phyloP scores from a whole-genome alignment of 2,329 filamentous ascomycete species.

The Aspergillus aculeatus region DNA sequence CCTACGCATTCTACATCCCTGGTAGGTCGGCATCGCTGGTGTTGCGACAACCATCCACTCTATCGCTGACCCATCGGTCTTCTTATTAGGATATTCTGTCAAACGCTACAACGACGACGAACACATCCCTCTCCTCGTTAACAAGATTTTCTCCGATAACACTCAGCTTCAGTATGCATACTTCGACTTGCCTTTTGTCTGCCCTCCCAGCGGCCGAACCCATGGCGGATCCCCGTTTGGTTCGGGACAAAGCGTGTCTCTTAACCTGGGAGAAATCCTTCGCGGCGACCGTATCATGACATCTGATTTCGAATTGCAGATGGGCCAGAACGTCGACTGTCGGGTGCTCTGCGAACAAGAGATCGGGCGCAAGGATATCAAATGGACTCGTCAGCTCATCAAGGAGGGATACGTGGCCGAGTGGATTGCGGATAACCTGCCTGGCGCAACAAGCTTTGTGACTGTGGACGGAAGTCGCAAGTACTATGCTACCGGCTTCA shows the following conservation, averaged over 20 bases:
- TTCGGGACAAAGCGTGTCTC: slow-evolving; percentile 72
- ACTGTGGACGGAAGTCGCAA: slow-evolving; percentile 80
- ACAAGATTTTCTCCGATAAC: slow-evolving; percentile 87
- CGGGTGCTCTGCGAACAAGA: slow-evolving; percentile 69
- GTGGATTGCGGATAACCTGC: slow-evolving; percentile 91
- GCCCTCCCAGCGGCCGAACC: slow-evolving; percentile 68
- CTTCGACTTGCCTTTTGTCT: slow-evolving; percentile 83
- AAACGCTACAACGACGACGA: slow-evolving; percentile 75
- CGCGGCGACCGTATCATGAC: slow-evolving; percentile 81
- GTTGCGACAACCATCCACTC: background rate
- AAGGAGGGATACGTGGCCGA: slow-evolving; percentile 80
- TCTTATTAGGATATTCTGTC: slow-evolving; percentile 71
- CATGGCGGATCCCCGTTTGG: slow-evolving; percentile 67
- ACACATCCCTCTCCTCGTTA: slow-evolving; percentile 79
- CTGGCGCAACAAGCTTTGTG: slow-evolving; percentile 83
- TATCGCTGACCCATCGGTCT: background rate
- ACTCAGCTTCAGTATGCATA: slow-evolving; percentile 91
- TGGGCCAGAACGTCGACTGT: slow-evolving; percentile 73
- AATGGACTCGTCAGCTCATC: slow-evolving; percentile 69
- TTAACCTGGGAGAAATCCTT: slow-evolving; percentile 84
- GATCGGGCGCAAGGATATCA: slow-evolving; percentile 63
- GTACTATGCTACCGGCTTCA: slow-evolving; percentile 89
- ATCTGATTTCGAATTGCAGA: slow-evolving; percentile 77
- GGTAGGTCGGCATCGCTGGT: slow-evolving; percentile 52
- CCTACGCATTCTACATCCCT: slow-evolving; percentile 78